Conservation (phyloP, 2,329 filamentous ascomycete genomes). For the Talaromyces atroroseus region DNA sequence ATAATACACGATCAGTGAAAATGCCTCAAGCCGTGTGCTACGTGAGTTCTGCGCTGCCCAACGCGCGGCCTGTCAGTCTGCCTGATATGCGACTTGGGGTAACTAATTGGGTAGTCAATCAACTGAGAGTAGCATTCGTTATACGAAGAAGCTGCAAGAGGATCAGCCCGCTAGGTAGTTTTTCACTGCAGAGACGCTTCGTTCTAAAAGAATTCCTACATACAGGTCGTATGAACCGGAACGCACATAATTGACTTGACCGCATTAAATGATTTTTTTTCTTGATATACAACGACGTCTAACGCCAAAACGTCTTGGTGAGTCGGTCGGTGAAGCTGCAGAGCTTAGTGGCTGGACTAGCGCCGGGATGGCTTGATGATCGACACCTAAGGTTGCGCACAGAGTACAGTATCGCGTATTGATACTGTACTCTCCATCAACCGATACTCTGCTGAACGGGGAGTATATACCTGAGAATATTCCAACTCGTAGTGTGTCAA, state of each 20-base stretch:
- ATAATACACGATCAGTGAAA: neutral
- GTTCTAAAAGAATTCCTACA: constrained; percentile 4
- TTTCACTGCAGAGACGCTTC: neutral
- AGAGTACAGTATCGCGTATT: neutral
- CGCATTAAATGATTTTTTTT: too few species aligned
- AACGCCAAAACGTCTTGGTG: too few species aligned
- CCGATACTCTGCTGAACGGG: too few species aligned
- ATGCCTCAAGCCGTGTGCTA: neutral
- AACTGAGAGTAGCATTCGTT: neutral
- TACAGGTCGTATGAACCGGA: too few species aligned
- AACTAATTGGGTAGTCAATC: neutral
- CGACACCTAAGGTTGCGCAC: neutral
- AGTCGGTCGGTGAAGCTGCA: too few species aligned
- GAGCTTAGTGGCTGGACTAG: neutral
- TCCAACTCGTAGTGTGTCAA: too few species aligned
- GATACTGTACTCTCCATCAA: neutral
- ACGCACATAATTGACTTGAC: too few species aligned
- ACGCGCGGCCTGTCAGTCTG: neutral
- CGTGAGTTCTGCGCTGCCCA: too few species aligned
- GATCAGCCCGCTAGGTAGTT: neutral
- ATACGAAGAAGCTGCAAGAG: neutral
- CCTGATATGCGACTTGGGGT: neutral
- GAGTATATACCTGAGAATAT: too few species aligned
- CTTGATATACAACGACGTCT: too few species aligned
- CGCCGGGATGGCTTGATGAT: neutral